Conservation (phyloP, 2,329 filamentous ascomycete genomes). For the Alternaria burnsii region DNA sequence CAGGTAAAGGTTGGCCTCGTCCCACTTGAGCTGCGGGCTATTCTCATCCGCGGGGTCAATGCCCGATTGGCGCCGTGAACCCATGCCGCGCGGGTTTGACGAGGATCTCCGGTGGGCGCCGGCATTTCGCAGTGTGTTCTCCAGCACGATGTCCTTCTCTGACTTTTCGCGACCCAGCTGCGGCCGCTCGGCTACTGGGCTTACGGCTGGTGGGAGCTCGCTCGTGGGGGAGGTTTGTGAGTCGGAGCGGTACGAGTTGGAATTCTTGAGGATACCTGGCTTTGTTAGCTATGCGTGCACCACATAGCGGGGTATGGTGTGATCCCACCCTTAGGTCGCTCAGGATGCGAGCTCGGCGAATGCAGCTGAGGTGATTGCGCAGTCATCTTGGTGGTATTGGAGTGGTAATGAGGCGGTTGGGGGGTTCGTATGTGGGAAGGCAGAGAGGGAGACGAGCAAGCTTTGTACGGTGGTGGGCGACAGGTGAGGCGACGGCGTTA, state of each 20-base stretch:
- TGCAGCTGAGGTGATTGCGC: constrained; percentile 46
- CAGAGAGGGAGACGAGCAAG: background rate
- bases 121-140: constrained; percentile 94
- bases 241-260: constrained; percentile 68
- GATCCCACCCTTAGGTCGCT: constrained; percentile 56
- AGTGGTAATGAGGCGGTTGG: constrained; percentile 21
- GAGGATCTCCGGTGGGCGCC: constrained; percentile 86
- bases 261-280: constrained; percentile 93
- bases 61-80: constrained; percentile 76
- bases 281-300: constrained; percentile 19
- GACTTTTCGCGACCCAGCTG: constrained; percentile 62
- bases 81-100: constrained; percentile 71
- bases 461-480: constrained; percentile 5
- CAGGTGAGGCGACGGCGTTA: constrained; percentile 6
- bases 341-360: constrained; percentile 47
- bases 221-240: constrained; percentile 57
- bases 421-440: constrained; percentile 7
- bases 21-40: constrained; percentile 90
- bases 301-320: constrained; percentile 6
- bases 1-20: constrained; percentile 96
- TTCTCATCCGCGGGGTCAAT: constrained; percentile 63
- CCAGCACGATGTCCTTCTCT: constrained; percentile 88
- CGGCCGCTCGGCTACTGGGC: constrained; percentile 50
- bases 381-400: constrained; percentile 32
- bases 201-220: constrained; percentile 46